Evolutionary conservation across 345 rosid genomes (phyloP).

Genomic region (Citrus reticulata): DNA sequence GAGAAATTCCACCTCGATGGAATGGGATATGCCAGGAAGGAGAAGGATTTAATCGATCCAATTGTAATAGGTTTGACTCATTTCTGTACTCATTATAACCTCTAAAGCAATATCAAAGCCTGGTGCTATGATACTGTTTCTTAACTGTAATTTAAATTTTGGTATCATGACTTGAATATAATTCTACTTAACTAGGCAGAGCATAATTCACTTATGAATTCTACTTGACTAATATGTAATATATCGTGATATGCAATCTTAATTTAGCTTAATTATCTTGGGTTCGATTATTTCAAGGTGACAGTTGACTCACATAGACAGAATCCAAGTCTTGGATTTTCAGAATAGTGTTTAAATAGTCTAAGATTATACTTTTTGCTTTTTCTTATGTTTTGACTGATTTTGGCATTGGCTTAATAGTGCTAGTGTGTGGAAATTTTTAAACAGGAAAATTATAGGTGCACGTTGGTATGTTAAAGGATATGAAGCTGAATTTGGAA

Average conservation of each 20-base stretch:
- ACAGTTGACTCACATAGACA: background rate
- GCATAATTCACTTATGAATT: background rate
- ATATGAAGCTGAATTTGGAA: constrained; percentile 46
- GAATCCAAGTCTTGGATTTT: background rate
- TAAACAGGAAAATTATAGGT: constrained; percentile 42
- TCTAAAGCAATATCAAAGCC: background rate
- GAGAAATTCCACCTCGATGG: constrained; percentile 48
- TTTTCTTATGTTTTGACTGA: background rate
- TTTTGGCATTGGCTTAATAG: constrained; percentile 2
- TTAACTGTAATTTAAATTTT: background rate
- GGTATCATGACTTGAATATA: background rate
- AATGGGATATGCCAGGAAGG: constrained; percentile 58
- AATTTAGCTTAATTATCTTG: background rate
- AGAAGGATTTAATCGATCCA: constrained; percentile 31
- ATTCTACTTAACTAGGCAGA: background rate
- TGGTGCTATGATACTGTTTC: background rate
- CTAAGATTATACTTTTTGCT: background rate
- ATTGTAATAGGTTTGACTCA: constrained; percentile 37
- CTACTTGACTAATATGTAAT: background rate
- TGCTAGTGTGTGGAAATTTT: background rate
- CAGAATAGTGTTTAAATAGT: background rate
- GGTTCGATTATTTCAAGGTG: background rate
- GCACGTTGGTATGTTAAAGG: constrained; percentile 46
- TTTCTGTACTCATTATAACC: background rate
- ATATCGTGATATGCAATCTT: background rate